Base-by-base conservation (phyloP, 805 yeast species). In the Saccharomycopsis sp. region DNA sequence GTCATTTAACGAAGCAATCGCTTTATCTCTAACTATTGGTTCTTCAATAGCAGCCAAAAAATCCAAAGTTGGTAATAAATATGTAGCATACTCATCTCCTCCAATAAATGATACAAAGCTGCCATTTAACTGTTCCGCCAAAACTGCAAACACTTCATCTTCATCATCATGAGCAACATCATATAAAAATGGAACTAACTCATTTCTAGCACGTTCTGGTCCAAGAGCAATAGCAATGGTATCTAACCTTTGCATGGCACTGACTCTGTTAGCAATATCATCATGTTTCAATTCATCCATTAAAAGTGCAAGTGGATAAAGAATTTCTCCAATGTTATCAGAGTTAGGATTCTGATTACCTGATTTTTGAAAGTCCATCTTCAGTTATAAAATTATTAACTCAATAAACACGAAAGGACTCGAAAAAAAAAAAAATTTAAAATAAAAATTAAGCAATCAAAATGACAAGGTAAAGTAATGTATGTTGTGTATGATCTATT, bases 221-320 rank as follows among this genome's bases (percentile, higher is more conserved):
- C 98, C 98, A 47, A 93, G 68, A 2, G 97, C 98, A 42, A 87
- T 70, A 27, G 97, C 95, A 58, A 93, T 90, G 27, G 97, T 90
- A 54, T 89, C 94, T 53, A 94, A 71, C 54, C 93, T 79, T 57
- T 84, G 85, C 95, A 93, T 89, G 36, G 97, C 97, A 53, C 81
- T 86, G 19, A 93, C 90, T 50, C 99, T 74, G 57, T 89, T 83
- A 21, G 95, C 76, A 32, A 90, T 90, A 60, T 93, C 98, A 60
- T 93, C 98, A 62, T 90, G 97, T 56, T 85, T 85, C 63, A 93
- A 75, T 65, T 94, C 99, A 62, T 94, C 98, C 86, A 93, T 88
- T 49, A 93, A 75, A 55, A 93, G 74, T 13, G 98, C 98, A 64
- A 93, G 76, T 37, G 99, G 98, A 59, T 86, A 90, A 47, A 93